phyloP scores from a whole-genome alignment of 1,139 yeast genomes.

The Tardiomyces digboiensis region DNA sequence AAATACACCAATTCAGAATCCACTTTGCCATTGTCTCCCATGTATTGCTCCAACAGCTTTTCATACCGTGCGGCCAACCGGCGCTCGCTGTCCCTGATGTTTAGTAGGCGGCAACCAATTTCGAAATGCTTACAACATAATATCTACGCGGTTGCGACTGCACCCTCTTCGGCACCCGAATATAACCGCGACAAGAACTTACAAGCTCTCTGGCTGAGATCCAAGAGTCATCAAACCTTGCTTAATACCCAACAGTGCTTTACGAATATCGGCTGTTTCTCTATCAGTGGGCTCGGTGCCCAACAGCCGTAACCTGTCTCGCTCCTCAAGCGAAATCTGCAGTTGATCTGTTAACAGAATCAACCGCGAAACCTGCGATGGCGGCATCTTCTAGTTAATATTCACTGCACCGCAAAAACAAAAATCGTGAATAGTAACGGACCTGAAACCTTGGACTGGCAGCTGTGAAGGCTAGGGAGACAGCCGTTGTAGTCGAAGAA shows the following conservation, averaged over 20 bases:
- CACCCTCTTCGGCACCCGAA: too few relatives aligned
- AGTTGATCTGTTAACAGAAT: conserved; percentile 28
- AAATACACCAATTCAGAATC: neutral
- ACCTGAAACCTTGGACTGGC: too few relatives aligned
- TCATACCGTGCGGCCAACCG: conserved; percentile 8
- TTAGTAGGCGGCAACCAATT: too few relatives aligned
- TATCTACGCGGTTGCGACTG: too few relatives aligned
- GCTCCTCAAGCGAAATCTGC: conserved; percentile 39
- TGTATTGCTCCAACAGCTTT: conserved; percentile 6
- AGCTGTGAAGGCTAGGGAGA: too few relatives aligned
- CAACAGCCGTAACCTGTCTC: conserved; percentile 36
- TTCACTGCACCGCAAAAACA: too few relatives aligned
- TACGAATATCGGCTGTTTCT: conserved; percentile 45
- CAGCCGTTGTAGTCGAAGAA: too few relatives aligned
- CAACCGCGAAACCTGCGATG: conserved; percentile 5
- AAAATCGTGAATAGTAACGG: too few relatives aligned
- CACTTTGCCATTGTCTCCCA: neutral
- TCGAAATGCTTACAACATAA: too few relatives aligned
- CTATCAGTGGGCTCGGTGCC: conserved; percentile 41
- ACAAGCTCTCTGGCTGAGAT: conserved; percentile 11
- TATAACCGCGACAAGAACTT: neutral
- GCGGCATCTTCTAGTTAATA: neutral
- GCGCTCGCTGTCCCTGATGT: conserved; percentile 4
- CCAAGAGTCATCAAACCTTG: conserved; percentile 24
- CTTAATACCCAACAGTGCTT: conserved; percentile 32